phyloP scores from a whole-genome alignment of 1,284 basidiomycete genomes.

The Takashimella koratensis region DNA sequence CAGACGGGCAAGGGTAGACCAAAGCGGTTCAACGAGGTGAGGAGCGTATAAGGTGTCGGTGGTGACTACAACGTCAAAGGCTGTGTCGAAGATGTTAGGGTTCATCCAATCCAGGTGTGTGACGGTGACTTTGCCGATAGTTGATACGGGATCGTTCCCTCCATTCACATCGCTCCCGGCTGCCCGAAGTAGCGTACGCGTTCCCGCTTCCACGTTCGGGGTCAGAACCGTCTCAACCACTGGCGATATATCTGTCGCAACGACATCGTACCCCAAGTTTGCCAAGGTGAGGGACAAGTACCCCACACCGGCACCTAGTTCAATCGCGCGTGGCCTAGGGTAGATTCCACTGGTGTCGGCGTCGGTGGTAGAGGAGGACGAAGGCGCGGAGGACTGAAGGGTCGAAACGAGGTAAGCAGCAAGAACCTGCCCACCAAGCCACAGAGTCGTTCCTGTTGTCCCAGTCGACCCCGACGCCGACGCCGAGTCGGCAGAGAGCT shows the following conservation, averaged over 20 bases:
- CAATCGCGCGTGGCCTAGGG: slow-evolving; percentile 57
- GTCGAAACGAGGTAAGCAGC: slow-evolving; percentile 58
- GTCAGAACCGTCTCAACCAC: slow-evolving; percentile 65
- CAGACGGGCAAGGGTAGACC: slow-evolving; percentile 54
- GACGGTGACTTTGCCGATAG: slow-evolving; percentile 3
- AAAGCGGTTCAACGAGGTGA: slow-evolving; percentile 64
- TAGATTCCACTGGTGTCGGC: no score
- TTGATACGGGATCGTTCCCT: no score
- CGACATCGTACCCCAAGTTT: slow-evolving; percentile 67
- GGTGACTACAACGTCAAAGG: slow-evolving; percentile 66
- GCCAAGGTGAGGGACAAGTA: slow-evolving; percentile 68
- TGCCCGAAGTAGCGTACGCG: slow-evolving; percentile 42
- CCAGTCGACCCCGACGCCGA: slow-evolving; percentile 44
- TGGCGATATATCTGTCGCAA: slow-evolving; percentile 71
- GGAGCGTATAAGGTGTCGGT: slow-evolving; percentile 78
- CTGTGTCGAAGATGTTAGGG: neutral
- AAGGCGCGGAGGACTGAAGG: slow-evolving; percentile 5
- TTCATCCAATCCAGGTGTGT: slow-evolving; percentile 29
- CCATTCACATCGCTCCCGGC: no score
- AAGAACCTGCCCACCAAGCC: slow-evolving; percentile 76
- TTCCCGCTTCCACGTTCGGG: slow-evolving; percentile 59
- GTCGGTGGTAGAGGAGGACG: slow-evolving; percentile 5
- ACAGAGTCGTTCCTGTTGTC: slow-evolving; percentile 80
- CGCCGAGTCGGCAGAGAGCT: slow-evolving; percentile 16
- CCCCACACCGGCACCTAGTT: slow-evolving; percentile 79